Evolutionary conservation across 306 rosid species (phyloP).

Genomic region (Sindora glabra): DNA sequence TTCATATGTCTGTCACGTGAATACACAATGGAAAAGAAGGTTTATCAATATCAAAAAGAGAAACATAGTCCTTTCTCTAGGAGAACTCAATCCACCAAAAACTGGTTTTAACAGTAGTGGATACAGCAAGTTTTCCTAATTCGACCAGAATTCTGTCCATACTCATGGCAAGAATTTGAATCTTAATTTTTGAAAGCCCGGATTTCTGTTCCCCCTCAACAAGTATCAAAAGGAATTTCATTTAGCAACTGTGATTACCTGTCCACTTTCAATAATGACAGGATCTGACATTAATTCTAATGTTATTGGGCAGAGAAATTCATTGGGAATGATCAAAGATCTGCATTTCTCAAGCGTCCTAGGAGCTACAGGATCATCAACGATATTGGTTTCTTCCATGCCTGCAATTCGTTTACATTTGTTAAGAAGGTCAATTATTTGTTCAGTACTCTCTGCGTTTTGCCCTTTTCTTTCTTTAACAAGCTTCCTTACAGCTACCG

Average conservation of each 20-base stretch:
- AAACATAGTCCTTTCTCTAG: too few species aligned
- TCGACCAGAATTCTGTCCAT: neutral
- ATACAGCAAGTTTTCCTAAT: neutral
- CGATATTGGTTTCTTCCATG: conserved; percentile 36
- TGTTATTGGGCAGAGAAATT: conserved; percentile 83
- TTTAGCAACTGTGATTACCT: conserved; percentile 39
- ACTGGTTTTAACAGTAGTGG: neutral
- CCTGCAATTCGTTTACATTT: conserved; percentile 55
- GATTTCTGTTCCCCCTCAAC: neutral
- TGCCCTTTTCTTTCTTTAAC: conserved; percentile 47
- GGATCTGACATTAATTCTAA: conserved; percentile 91
- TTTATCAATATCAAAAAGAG: neutral
- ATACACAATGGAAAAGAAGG: neutral
- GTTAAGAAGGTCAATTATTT: conserved; percentile 48
- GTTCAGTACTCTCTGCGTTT: conserved; percentile 40
- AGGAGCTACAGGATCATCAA: conserved; percentile 35
- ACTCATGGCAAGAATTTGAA: too few species aligned
- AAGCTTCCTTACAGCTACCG: conserved; percentile 47
- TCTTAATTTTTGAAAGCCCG: too few species aligned
- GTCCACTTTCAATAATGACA: conserved; percentile 77
- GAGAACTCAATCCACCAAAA: neutral
- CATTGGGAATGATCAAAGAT: conserved; percentile 74
- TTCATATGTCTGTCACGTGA: conserved; percentile 57
- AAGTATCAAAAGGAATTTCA: neutral
- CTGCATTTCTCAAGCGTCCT: conserved; percentile 34